These are phyloP conservation scores for Plasmodium falciparum DNA, from an alignment of 169 alveolate species.

Conservation along the genomic window DNA sequence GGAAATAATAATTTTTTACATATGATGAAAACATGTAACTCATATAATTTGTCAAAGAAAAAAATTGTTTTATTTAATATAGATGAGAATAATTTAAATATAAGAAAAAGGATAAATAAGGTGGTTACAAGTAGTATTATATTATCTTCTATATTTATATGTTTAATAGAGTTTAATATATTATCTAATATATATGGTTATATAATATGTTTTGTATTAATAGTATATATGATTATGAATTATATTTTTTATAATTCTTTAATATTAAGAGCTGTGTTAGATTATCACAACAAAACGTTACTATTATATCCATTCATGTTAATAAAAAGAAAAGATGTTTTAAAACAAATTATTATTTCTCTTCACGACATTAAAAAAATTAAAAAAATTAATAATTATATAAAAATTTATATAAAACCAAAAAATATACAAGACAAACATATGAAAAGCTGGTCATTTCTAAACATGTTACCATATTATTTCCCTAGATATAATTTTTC, in stretches of 20 bases:
- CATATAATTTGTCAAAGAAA: not conserved
- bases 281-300: constrained; percentile 24
- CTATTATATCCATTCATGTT: constrained; percentile 48
- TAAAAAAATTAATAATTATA: constrained; percentile 18
- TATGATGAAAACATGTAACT: not conserved
- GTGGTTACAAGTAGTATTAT: constrained; percentile 23
- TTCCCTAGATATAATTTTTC: constrained; percentile 48
- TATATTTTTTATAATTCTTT: constrained; percentile 22
- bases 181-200: constrained; percentile 21
- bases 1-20: constrained; percentile 4
- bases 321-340: constrained; percentile 4
- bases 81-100: constrained; percentile 8
- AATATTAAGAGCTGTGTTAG: constrained; percentile 70
- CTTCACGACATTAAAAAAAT: constrained; percentile 39
- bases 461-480: constrained; percentile 15
- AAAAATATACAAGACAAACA: not conserved
- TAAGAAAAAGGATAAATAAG: constrained; percentile 22
- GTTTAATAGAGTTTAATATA: constrained; percentile 38
- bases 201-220: constrained; percentile 3
- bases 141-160: constrained; percentile 36
- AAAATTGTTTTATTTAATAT: constrained; percentile 41
- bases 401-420: constrained; percentile 28
- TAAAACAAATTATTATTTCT: constrained; percentile 61
- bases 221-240: constrained; percentile 7
- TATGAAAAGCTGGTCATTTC: not conserved